Percentiles rank a stretch among this genome's conserved stretches.
Conservation (phyloP, 2,329 filamentous ascomycete genomes). For the Penicillium corylophilum region DNA sequence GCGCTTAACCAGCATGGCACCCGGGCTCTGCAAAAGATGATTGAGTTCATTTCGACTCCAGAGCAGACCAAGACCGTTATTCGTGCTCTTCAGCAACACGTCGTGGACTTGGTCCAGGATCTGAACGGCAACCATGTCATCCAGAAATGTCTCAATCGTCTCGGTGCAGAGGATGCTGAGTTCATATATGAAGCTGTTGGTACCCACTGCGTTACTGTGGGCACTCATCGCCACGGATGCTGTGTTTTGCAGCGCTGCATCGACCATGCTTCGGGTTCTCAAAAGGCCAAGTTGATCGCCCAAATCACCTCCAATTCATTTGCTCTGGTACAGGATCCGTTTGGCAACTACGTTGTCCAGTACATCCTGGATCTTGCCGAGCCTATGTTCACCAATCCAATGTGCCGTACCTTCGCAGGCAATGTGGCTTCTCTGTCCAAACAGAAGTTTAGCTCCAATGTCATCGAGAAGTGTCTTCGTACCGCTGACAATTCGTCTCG, state of each 20-base stretch:
- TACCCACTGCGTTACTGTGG: constrained; percentile 80
- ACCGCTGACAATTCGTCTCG: constrained; percentile 74
- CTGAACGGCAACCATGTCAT: constrained; percentile 99
- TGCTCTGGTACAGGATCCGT: constrained; percentile 88
- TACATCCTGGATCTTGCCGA: constrained; percentile 97
- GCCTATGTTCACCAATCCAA: constrained; percentile 78
- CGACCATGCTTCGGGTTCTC: constrained; percentile 86
- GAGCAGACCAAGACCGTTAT: constrained; percentile 88
- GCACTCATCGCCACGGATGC: constrained; percentile 95
- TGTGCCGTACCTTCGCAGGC: constrained; percentile 77
- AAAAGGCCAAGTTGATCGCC: constrained; percentile 82
- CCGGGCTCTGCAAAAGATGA: constrained; percentile 97
- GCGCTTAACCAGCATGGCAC: constrained; percentile 97
- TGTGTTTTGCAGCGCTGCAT: constrained; percentile 98
- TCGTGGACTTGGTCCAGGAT: constrained; percentile 94
- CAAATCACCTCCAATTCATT: constrained; percentile 89
- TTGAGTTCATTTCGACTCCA: constrained; percentile 85
- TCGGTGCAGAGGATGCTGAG: constrained; percentile 77
- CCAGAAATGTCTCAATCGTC: constrained; percentile 96
- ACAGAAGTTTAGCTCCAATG: constrained; percentile 99
- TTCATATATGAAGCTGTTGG: constrained; percentile 98
- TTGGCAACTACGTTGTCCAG: constrained; percentile 98
- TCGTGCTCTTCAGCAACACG: constrained; percentile 73
- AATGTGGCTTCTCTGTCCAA: constrained; percentile 73
- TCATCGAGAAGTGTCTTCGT: constrained; percentile 93